A percentile compares a stretch with the other conserved stretches of the same genome.
These are phyloP conservation scores for Flaveria robusta DNA, from an alignment of 129 eudicot genomes.

Conservation along the genomic window DNA sequence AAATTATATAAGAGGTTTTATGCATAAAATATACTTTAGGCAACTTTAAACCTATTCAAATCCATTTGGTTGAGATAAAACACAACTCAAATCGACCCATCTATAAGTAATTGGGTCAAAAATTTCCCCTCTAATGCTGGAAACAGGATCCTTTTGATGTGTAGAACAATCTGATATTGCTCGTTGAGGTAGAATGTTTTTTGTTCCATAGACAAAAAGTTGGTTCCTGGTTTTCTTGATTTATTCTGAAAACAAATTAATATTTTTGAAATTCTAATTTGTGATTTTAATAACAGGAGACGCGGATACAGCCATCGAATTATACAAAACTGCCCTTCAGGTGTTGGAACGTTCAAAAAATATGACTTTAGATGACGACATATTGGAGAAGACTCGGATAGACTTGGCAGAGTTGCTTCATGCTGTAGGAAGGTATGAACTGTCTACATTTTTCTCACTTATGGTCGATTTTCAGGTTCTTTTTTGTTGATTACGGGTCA, in stretches of 20 bases:
- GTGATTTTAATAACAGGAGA: slow-evolving; percentile 50
- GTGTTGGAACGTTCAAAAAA: slow-evolving; percentile 48
- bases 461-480: not conserved
- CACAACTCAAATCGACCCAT: not conserved
- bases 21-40: not conserved
- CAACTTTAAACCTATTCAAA: not conserved
- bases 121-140: not conserved
- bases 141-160: not conserved
- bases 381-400: slow-evolving; percentile 71
- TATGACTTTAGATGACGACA: slow-evolving; percentile 52
- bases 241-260: not conserved
- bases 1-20: not conserved
- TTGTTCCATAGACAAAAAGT: not conserved
- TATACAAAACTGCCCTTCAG: slow-evolving; percentile 63
- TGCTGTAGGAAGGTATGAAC: slow-evolving; percentile 69
- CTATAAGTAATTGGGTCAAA: not conserved
- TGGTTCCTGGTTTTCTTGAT: slow-evolving; percentile 1
- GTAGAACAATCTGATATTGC: not conserved
- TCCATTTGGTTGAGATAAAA: not conserved
- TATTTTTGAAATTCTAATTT: not conserved
- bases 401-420: slow-evolving; percentile 92
- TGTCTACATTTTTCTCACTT: not conserved
- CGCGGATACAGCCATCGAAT: slow-evolving; percentile 67
- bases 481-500: not conserved
- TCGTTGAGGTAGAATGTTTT: slow-evolving; percentile 6